Conservation (phyloP, 495 filamentous ascomycete species). For the Tuber brumale region DNA sequence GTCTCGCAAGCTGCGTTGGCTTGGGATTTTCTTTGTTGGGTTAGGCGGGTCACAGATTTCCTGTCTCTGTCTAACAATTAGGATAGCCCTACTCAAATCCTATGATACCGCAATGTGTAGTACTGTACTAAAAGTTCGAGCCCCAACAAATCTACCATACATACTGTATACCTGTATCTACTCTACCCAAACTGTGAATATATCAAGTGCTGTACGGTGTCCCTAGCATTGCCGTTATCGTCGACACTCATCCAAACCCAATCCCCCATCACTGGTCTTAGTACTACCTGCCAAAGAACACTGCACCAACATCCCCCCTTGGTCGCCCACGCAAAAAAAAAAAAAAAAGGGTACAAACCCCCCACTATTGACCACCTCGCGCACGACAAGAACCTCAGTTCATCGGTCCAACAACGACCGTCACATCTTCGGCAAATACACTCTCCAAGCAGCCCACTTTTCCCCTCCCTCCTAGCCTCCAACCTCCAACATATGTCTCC, state of each 20-base stretch:
- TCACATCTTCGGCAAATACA: neutral
- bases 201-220: neutral
- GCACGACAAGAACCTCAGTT: neutral
- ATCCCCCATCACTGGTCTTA: neutral
- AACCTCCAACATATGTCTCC: neutral
- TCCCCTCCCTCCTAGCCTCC: neutral
- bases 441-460: neutral
- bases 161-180: neutral
- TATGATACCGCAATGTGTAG: neutral
- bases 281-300: neutral
- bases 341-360: neutral
- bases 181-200: neutral
- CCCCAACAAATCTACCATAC: too few species aligned
- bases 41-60: neutral
- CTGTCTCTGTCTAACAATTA: neutral
- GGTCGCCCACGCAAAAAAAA: too few species aligned
- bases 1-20: neutral
- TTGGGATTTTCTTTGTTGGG: neutral
- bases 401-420: neutral
- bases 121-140: neutral
- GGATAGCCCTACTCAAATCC: neutral
- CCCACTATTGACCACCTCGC: neutral
- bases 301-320: too few species aligned
- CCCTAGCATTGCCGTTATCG: neutral
- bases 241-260: neutral